Conservation (phyloP, 495 filamentous ascomycete genomes). For the Lophium mytilinum region DNA sequence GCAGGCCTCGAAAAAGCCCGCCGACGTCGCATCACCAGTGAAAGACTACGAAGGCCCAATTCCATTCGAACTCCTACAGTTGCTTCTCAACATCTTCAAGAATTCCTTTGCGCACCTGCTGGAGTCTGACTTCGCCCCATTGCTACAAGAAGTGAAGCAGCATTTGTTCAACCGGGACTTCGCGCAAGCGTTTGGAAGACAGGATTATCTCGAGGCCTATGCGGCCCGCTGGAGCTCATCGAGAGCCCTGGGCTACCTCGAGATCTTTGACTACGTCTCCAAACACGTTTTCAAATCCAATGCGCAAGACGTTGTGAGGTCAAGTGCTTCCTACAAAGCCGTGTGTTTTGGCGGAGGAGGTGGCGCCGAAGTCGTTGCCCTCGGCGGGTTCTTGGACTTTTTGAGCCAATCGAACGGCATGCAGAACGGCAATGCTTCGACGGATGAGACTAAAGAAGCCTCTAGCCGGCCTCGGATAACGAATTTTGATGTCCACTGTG, state of each 20-base stretch:
- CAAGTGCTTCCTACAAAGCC: not conserved
- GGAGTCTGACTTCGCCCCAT: conserved; percentile 38
- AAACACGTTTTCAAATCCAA: conserved; percentile 30
- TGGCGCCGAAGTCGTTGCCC: conserved; percentile 71
- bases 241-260: conserved; percentile 68
- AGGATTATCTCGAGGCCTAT: conserved; percentile 67
- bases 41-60: conserved; percentile 12
- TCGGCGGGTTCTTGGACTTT: conserved; percentile 54
- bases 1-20: too few relatives aligned
- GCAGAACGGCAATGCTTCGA: too few relatives aligned
- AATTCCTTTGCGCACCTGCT: conserved; percentile 46
- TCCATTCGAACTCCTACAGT: conserved; percentile 56
- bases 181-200: conserved; percentile 60
- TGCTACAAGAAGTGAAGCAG: conserved; percentile 72
- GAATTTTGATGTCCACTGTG: conserved; percentile 48
- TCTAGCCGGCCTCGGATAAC: not conserved
- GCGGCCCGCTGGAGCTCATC: conserved; percentile 80
- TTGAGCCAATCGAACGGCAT: conserved; percentile 12
- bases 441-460: not conserved
- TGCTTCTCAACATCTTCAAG: conserved; percentile 69
- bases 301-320: not conserved
- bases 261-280: conserved; percentile 48
- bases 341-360: conserved; percentile 69
- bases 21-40: too few relatives aligned
- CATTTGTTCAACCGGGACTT: conserved; percentile 84